phyloP scores from a whole-genome alignment of 75 land plant genomes.

The Cunninghamia lanceolata region DNA sequence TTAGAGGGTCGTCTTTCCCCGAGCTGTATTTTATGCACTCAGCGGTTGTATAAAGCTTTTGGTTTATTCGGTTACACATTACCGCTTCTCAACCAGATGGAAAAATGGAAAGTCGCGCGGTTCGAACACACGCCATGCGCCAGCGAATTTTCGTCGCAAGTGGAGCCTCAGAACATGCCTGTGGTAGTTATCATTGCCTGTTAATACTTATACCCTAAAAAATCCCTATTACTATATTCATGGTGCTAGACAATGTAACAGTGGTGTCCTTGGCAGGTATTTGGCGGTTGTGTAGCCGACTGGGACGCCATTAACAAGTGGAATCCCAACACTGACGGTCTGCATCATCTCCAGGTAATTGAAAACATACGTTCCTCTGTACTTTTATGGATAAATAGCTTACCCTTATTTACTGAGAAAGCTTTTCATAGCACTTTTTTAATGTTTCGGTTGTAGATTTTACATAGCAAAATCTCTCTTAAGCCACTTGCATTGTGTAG shows the following conservation, averaged over 20 bases:
- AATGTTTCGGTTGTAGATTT: background rate
- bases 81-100: background rate
- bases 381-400: background rate
- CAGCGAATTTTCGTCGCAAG: background rate
- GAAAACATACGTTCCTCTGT: background rate
- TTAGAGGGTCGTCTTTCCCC: no score
- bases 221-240: background rate
- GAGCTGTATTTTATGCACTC: no score
- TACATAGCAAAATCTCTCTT: background rate
- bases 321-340: constrained; percentile 5
- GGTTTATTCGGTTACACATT: background rate
- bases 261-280: background rate
- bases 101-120: background rate
- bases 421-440: background rate
- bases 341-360: constrained; percentile 1
- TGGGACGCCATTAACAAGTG: constrained; percentile 9
- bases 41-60: background rate
- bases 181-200: background rate
- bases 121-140: background rate
- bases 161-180: background rate
- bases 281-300: constrained; percentile 4
- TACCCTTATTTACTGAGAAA: background rate
- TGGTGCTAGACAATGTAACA: background rate
- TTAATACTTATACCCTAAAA: background rate
- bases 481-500: background rate